These are phyloP conservation scores for Suhomyces sp. DNA, from an alignment of 805 yeast species.

Conservation along the genomic window DNA sequence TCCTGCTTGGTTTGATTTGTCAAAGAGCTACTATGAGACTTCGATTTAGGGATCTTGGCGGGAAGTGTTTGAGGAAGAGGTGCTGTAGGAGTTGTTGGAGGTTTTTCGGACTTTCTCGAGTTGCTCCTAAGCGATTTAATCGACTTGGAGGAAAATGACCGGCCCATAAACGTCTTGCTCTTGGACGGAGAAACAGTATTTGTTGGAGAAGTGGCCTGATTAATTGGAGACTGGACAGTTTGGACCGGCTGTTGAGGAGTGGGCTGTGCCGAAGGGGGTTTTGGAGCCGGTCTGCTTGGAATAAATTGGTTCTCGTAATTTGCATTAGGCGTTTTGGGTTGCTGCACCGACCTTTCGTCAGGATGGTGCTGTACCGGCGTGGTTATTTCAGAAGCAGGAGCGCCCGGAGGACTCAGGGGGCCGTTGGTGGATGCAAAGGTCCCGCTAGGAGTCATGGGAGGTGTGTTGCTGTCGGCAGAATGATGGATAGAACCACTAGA, in stretches of 20 bases:
- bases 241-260: conserved; percentile 7
- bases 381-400: neutral
- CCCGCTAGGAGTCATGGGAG: conserved; percentile 28
- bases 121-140: conserved; percentile 26
- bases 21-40: conserved; percentile 39
- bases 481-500: conserved; percentile 23
- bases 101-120: conserved; percentile 21
- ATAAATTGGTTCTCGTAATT: conserved; percentile 46
- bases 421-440: conserved; percentile 5
- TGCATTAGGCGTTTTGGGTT: conserved; percentile 27
- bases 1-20: conserved; percentile 23
- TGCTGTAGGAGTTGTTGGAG: conserved; percentile 8
- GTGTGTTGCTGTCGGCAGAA: conserved; percentile 12
- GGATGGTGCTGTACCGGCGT: conserved; percentile 33
- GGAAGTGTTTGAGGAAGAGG: conserved; percentile 15
- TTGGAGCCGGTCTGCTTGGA: conserved; percentile 69
- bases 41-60: conserved; percentile 36
- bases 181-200: conserved; percentile 10
- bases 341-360: conserved; percentile 7
- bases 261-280: conserved; percentile 40
- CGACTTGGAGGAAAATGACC: conserved; percentile 40
- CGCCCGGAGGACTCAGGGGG: conserved; percentile 5
- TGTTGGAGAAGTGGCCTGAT: conserved; percentile 4
- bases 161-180: conserved; percentile 22
- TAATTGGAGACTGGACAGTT: neutral